Percentiles rank a stretch among this genome's conserved stretches.
These are phyloP conservation scores for Ophiostoma sp. DNA, from an alignment of 2,329 filamentous ascomycete species.

Conservation along the genomic window DNA sequence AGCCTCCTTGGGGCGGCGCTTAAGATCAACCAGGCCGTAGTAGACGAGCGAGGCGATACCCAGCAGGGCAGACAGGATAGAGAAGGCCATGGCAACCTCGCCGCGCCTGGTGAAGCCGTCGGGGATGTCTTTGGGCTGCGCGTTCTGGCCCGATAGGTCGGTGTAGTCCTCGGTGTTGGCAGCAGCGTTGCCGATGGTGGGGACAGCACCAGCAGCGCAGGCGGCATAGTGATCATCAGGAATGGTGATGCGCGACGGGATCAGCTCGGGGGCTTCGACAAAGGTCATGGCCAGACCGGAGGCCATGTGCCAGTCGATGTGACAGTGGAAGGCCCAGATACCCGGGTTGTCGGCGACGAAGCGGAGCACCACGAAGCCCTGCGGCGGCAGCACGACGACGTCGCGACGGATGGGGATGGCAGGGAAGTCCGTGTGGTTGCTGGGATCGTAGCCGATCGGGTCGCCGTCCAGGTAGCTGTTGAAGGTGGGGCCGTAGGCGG, in stretches of 20 bases:
- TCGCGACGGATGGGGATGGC: constrained; percentile 61
- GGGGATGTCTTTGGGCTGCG: constrained; percentile 24
- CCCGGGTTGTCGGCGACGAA: constrained; percentile 64
- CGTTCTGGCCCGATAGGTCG: constrained; percentile 30
- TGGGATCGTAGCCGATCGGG: constrained; percentile 27
- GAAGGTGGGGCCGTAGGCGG: constrained; percentile 55
- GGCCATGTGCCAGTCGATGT: constrained; percentile 71
- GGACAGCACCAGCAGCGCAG: constrained; percentile 41
- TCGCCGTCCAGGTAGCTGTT: constrained; percentile 42
- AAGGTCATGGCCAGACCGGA: constrained; percentile 62
- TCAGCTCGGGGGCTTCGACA: constrained; percentile 54
- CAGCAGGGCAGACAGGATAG: constrained; percentile 60
- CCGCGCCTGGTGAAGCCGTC: constrained; percentile 56
- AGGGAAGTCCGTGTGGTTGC: constrained; percentile 40
- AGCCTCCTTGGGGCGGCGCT: constrained; percentile 21
- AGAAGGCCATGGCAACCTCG: constrained; percentile 70
- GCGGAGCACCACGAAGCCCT: constrained; percentile 63
- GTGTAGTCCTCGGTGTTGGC: constrained; percentile 28
- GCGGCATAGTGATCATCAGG: constrained; percentile 53
- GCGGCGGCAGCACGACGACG: constrained; percentile 58
- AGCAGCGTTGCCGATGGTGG: constrained; percentile 31
- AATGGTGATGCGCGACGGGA: constrained; percentile 57
- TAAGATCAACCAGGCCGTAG: constrained; percentile 50
- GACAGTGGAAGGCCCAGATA: constrained; percentile 63
- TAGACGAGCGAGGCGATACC: constrained; percentile 62